phyloP scores from a whole-genome alignment of 208 protist species.

The Leishmania turanica region DNA sequence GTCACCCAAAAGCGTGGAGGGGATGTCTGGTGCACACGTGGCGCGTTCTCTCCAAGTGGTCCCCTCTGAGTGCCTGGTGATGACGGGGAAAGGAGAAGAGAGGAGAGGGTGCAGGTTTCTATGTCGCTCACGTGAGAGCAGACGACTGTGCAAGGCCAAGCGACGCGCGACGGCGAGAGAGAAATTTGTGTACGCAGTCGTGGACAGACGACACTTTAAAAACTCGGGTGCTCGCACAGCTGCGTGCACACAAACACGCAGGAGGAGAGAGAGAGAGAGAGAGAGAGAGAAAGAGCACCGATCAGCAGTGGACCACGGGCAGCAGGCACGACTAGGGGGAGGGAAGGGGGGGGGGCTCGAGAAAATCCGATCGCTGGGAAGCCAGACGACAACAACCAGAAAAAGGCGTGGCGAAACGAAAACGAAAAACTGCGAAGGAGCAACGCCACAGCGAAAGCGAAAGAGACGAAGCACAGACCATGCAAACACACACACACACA shows the following conservation, averaged over 20 bases:
- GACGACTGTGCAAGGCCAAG: not conserved
- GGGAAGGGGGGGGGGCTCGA: not conserved
- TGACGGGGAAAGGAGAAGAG: not conserved
- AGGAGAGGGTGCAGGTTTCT: not conserved
- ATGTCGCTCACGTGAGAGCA: slow-evolving; percentile 6
- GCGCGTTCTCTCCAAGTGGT: not conserved
- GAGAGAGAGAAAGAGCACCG: not conserved
- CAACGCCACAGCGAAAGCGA: not conserved
- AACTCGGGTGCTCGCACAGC: not conserved
- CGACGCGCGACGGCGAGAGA: slow-evolving; percentile 1
- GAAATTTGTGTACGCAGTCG: not conserved
- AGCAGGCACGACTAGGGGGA: not conserved
- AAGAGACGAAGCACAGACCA: not conserved
- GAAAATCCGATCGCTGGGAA: not conserved
- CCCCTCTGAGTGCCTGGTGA: not conserved
- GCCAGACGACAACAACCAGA: not conserved
- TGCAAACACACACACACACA: not conserved
- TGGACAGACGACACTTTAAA: not conserved
- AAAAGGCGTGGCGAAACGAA: slow-evolving; percentile 7
- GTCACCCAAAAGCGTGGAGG: not conserved
- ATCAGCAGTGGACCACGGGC: not conserved
- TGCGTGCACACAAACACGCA: not conserved
- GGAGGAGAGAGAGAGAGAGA: not conserved
- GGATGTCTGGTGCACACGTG: not conserved
- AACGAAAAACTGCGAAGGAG: slow-evolving; percentile 1